A percentile compares a stretch with the other conserved stretches of the same genome.
phyloP scores from a whole-genome alignment of 495 filamentous ascomycete species.

The Penicillium canariense region DNA sequence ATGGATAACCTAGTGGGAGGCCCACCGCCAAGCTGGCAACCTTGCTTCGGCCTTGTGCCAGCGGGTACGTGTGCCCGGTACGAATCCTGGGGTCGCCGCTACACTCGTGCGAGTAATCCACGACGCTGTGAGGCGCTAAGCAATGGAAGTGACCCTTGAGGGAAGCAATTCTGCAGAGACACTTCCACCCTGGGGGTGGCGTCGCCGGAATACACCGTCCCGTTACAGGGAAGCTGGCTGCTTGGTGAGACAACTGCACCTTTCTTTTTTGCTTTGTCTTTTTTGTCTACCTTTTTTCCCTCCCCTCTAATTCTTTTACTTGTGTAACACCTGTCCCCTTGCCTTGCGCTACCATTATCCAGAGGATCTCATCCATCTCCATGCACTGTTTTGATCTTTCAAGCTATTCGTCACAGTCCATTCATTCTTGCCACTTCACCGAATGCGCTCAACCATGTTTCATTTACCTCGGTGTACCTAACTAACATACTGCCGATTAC shows the following conservation, averaged over 20 bases:
- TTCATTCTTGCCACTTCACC: no score
- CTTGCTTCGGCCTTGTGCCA: slow-evolving; percentile 43
- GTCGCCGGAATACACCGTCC: slow-evolving; percentile 56
- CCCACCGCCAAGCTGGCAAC: slow-evolving; percentile 39
- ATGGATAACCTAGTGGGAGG: slow-evolving; percentile 50
- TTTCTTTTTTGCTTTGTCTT: slow-evolving; percentile 13
- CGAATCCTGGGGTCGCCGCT: slow-evolving; percentile 57
- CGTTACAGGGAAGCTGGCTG: slow-evolving; percentile 44
- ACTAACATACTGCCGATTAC: no score
- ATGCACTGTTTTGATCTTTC: no score
- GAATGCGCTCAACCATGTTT: no score
- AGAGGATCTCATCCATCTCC: no score
- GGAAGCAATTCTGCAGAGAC: slow-evolving; percentile 66
- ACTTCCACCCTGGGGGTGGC: slow-evolving; percentile 58
- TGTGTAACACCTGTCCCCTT: neutral
- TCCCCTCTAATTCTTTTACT: no score
- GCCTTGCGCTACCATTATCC: no score
- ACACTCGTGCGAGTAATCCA: slow-evolving; percentile 61
- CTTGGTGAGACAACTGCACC: slow-evolving; percentile 39
- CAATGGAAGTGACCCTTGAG: slow-evolving; percentile 62
- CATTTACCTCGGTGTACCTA: no score
- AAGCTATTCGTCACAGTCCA: no score
- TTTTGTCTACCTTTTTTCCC: no score
- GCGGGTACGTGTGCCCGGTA: slow-evolving; percentile 56
- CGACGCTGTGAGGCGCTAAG: slow-evolving; percentile 58